phyloP scores from a whole-genome alignment of 2,329 filamentous ascomycete species.

The Aspergillus sp. region DNA sequence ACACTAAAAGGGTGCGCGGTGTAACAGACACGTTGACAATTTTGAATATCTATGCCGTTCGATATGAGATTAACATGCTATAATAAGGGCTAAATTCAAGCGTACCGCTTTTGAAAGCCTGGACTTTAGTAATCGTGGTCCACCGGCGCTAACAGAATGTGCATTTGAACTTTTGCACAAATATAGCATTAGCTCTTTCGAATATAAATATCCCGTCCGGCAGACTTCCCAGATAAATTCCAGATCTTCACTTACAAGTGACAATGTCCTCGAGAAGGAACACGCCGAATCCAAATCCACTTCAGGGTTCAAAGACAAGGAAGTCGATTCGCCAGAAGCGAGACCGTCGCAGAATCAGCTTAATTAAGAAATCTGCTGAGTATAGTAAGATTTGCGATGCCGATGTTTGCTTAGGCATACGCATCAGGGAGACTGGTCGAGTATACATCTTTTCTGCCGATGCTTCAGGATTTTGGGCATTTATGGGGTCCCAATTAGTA shows the following conservation, averaged over 20 bases:
- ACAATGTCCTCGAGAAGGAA: background rate
- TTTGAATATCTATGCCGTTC: background rate
- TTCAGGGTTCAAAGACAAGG: background rate
- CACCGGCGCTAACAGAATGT: too few relatives aligned
- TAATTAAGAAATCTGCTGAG: background rate
- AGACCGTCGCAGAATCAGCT: background rate
- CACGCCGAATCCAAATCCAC: background rate
- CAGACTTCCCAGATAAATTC: background rate
- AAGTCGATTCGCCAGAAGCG: background rate
- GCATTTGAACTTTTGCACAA: too few relatives aligned
- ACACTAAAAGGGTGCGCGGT: background rate
- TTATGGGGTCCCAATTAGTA: background rate
- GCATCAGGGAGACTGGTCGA: background rate
- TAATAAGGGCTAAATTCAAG: background rate
- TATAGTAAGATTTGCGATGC: background rate
- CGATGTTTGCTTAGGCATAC: background rate
- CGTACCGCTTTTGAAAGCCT: too few relatives aligned
- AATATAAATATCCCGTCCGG: background rate
- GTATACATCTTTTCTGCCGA: background rate
- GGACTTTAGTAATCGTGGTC: too few relatives aligned
- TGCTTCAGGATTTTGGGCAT: background rate
- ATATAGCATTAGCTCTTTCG: too few relatives aligned
- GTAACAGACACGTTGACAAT: background rate
- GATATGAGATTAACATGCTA: background rate
- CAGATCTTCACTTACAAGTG: background rate